phyloP scores from a whole-genome alignment of 164 flowering plant genomes.

The Santalum album region DNA sequence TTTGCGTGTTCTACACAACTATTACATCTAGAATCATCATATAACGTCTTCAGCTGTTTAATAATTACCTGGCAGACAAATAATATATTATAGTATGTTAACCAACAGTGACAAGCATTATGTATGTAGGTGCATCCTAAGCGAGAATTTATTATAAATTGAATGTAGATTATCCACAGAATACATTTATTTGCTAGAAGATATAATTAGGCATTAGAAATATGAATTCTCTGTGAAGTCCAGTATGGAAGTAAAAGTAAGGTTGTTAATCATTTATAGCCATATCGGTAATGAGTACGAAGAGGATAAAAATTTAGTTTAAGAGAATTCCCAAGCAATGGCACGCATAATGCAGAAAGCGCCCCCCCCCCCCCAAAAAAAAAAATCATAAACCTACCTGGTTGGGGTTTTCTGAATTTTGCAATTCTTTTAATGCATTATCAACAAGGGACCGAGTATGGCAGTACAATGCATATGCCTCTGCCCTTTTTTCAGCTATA shows the following conservation, averaged over 20 bases:
- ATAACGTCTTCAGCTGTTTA: slow-evolving; percentile 57
- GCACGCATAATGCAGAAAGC: too few species aligned
- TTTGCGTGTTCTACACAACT: slow-evolving; percentile 92
- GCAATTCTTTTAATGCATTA: slow-evolving; percentile 43
- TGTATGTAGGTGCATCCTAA: background rate
- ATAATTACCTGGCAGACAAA: slow-evolving; percentile 38
- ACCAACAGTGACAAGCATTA: background rate
- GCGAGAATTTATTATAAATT: background rate
- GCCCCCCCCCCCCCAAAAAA: too few species aligned
- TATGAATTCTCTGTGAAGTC: too few species aligned
- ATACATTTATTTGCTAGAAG: too few species aligned
- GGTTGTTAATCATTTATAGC: too few species aligned
- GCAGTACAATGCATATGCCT: slow-evolving; percentile 77
- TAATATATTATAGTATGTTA: background rate
- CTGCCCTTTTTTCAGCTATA: slow-evolving; percentile 80
- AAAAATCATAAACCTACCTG: slow-evolving; percentile 31
- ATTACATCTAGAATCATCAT: slow-evolving; percentile 58
- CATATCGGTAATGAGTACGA: too few species aligned
- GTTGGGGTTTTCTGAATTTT: slow-evolving; percentile 21
- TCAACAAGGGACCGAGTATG: slow-evolving; percentile 75
- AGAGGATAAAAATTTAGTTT: too few species aligned
- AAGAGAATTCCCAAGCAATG: too few species aligned
- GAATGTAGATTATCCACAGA: background rate
- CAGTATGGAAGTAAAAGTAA: too few species aligned
- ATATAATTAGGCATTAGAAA: too few species aligned